Conservation (phyloP, 768 basidiomycete genomes). For the Tricholoma hemisulphureum region DNA sequence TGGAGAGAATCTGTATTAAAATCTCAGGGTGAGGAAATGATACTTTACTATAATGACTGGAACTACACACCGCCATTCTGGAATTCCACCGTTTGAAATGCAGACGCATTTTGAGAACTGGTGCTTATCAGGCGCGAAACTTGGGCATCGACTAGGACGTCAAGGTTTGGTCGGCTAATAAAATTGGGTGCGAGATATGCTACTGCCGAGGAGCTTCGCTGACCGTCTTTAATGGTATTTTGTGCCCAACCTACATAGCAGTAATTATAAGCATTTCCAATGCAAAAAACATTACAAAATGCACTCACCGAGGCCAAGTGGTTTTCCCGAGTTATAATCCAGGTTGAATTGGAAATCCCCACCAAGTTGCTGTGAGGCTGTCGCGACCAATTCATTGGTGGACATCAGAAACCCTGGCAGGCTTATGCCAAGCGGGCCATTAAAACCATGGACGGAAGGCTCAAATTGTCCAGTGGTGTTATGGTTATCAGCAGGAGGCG, state of each 20-base stretch:
- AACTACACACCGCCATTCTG: neutral
- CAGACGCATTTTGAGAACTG: neutral
- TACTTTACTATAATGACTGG: too few species aligned
- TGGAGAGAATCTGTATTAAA: neutral
- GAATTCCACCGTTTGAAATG: conserved; percentile 13
- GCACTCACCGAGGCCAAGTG: conserved; percentile 28
- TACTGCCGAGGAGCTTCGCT: conserved; percentile 29
- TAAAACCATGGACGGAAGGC: conserved; percentile 27
- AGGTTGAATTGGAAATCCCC: conserved; percentile 13
- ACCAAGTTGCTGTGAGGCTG: too few species aligned
- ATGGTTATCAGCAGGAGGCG: conserved; percentile 29
- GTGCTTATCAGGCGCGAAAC: conserved; percentile 23
- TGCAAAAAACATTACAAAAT: neutral
- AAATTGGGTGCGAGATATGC: conserved; percentile 30
- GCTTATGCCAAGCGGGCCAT: conserved; percentile 17
- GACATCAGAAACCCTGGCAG: conserved; percentile 25
- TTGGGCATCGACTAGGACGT: conserved; percentile 27
- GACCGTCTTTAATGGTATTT: conserved; percentile 20
- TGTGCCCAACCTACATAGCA: conserved; percentile 14
- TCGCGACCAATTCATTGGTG: conserved; percentile 20
- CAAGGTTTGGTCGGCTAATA: conserved; percentile 27
- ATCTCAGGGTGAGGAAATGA: neutral
- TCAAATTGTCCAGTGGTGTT: conserved; percentile 31
- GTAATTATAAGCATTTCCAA: neutral
- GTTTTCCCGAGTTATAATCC: conserved; percentile 31